Base-by-base conservation (phyloP, 2,329 filamentous ascomycete species). In the Colletotrichum falcatum region DNA sequence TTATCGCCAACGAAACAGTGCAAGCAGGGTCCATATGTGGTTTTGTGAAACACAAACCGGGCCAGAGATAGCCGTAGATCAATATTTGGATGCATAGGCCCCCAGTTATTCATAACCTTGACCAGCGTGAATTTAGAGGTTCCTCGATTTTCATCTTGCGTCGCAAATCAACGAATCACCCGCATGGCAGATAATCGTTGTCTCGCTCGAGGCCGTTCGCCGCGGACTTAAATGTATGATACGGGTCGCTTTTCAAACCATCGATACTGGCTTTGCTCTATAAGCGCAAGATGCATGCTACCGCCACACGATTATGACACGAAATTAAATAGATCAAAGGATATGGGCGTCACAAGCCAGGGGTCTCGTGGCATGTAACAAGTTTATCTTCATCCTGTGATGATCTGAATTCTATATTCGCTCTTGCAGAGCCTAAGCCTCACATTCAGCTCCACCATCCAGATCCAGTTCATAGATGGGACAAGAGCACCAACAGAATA, bases 61-160 rank as follows among this genome's bases (percentile, higher is more conserved):
- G 35, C 37, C 30, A 20, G 23, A 44, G 11, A 9, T 3, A 28
- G 18, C 23, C 1, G 16, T 16, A n/a, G 3, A 37, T 20, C 28
- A 23, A 44, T 14, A 59, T 23, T 28, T 20, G 26, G 11, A 20
- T 12, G n/a, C 3, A 20, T n/a, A 14, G 37, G 18, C 51, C 20
- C 3, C 37, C 33, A 20, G 7, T 9, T 23, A 8, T 33, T 54
- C 30, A 28, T n/a, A 44, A 35, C 20, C 28, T 30, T 6, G 23
- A 7, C 26, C 26, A 20, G 33, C 5, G 20, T 9, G 28, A 4
- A 14, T n/a, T 51, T 46, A 11, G 16, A 18, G 30, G 14, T 8
- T 51, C 28, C 23, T 20, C 66, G 56, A 49, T 30, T 5, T 61
- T 39, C 55, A 39, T 66, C 42, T 26, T 20, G 56, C 56, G 55